A percentile compares a stretch with the other conserved stretches of the same genome.
Evolutionary conservation across 1,284 basidiomycete genomes (phyloP).

Genomic region (Gomphus bonarii): DNA sequence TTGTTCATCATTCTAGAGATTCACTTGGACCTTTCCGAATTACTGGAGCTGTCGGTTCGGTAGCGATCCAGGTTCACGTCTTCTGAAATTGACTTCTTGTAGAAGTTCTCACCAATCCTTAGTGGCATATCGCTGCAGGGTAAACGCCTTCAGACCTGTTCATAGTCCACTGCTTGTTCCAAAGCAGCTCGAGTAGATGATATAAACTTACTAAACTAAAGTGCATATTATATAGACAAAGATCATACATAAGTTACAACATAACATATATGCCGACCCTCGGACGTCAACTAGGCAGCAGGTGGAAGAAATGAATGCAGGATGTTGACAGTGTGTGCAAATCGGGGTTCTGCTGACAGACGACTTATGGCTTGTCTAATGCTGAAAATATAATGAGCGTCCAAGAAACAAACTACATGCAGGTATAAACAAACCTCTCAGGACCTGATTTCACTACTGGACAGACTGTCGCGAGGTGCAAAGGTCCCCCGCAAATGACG

Average conservation of each 20-base stretch:
- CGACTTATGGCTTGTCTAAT: not conserved
- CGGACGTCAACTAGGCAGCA: not conserved
- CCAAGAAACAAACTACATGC: not conserved
- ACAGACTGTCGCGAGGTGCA: slow-evolving; percentile 42
- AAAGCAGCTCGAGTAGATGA: too few species aligned
- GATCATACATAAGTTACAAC: not conserved
- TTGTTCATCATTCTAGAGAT: too few species aligned
- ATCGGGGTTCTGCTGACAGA: not conserved
- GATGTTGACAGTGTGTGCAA: not conserved
- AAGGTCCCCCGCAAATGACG: slow-evolving; percentile 33
- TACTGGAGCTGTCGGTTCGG: too few species aligned
- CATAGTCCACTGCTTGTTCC: too few species aligned
- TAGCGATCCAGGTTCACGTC: too few species aligned
- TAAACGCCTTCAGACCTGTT: too few species aligned
- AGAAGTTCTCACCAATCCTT: too few species aligned
- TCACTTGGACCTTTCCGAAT: too few species aligned
- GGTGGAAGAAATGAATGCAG: not conserved
- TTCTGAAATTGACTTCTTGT: too few species aligned
- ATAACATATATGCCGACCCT: not conserved
- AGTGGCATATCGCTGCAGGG: too few species aligned
- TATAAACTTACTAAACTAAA: too few species aligned
- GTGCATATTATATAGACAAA: too few species aligned
- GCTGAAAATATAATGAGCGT: not conserved
- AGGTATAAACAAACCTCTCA: slow-evolving; percentile 29
- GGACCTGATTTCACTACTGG: slow-evolving; percentile 38